These are phyloP conservation scores for Emergomyces orientalis DNA, from an alignment of 2,329 filamentous ascomycete genomes.

Conservation along the genomic window DNA sequence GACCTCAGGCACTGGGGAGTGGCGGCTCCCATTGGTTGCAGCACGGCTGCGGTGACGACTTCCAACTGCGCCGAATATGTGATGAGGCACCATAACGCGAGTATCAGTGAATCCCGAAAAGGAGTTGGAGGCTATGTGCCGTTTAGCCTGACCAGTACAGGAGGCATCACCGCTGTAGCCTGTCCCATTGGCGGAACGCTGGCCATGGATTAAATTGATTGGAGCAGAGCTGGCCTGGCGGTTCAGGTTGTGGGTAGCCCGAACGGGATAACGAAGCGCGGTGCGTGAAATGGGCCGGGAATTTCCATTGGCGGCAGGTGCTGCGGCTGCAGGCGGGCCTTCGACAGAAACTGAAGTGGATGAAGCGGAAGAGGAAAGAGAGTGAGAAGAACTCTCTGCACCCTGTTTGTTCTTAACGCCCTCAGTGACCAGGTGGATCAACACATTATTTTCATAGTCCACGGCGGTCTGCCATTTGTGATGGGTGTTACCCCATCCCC, in stretches of 20 bases:
- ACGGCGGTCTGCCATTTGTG: slow-evolving; percentile 14
- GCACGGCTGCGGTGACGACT: slow-evolving; percentile 1
- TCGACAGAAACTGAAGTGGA: background rate
- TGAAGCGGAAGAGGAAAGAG: background rate
- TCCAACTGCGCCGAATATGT: slow-evolving; percentile 1
- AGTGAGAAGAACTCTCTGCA: background rate
- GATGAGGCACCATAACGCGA: background rate
- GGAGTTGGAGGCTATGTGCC: background rate
- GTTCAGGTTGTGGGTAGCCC: background rate
- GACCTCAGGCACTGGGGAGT: slow-evolving; percentile 3
- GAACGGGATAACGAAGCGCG: background rate
- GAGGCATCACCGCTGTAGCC: background rate
- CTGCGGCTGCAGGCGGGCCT: background rate
- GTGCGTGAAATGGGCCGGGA: background rate
- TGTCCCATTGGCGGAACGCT: background rate
- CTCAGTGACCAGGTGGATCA: slow-evolving; percentile 12
- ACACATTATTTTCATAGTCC: slow-evolving; percentile 12
- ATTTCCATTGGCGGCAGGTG: background rate
- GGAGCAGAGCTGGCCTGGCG: slow-evolving; percentile 2
- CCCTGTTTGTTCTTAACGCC: slow-evolving; percentile 11
- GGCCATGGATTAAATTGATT: background rate
- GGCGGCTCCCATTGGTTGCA: slow-evolving; percentile 1
- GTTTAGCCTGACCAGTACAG: background rate
- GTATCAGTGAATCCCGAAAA: background rate
- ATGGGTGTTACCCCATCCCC: slow-evolving; percentile 10